Percentiles rank a stretch among this genome's conserved stretches.
Conservation (phyloP, 2,329 filamentous ascomycete genomes). For the Calonectria pteridis region DNA sequence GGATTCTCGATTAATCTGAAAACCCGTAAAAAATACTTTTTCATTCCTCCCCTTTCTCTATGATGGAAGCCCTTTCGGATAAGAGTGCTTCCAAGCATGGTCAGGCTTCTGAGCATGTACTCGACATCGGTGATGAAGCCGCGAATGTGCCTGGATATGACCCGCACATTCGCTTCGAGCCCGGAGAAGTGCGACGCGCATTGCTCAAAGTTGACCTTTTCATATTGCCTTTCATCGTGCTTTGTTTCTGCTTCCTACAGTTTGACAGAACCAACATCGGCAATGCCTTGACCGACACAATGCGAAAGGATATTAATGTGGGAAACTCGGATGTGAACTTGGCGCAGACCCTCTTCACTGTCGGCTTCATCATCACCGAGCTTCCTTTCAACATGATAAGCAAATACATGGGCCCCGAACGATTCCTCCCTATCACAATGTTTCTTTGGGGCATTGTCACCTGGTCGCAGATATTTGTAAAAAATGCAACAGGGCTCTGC, state of each 20-base stretch:
- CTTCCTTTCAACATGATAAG: constrained; percentile 47
- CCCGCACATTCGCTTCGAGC: constrained; percentile 22
- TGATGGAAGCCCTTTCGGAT: constrained; percentile 32
- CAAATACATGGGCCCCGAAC: constrained; percentile 43
- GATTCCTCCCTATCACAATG: constrained; percentile 47
- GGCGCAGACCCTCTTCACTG: constrained; percentile 63
- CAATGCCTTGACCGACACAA: constrained; percentile 64
- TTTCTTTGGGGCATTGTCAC: constrained; percentile 47
- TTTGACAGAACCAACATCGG: constrained; percentile 57
- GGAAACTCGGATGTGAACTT: constrained; percentile 64
- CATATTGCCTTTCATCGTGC: constrained; percentile 46
- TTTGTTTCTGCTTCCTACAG: constrained; percentile 50
- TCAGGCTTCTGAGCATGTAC: constrained; percentile 20
- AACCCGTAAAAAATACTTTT: too few relatives aligned
- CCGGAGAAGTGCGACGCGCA: constrained; percentile 31
- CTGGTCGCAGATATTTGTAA: constrained; percentile 46
- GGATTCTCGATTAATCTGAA: too few relatives aligned
- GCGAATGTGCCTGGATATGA: constrained; percentile 43
- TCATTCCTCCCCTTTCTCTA: background rate
- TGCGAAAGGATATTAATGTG: constrained; percentile 61
- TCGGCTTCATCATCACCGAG: constrained; percentile 62
- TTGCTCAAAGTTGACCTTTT: constrained; percentile 43
- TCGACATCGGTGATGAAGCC: constrained; percentile 29
- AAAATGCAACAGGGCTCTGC: constrained; percentile 40
- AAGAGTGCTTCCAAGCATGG: constrained; percentile 11